Conservation (phyloP, 768 basidiomycete species). For the Termitomyces titanicus region DNA sequence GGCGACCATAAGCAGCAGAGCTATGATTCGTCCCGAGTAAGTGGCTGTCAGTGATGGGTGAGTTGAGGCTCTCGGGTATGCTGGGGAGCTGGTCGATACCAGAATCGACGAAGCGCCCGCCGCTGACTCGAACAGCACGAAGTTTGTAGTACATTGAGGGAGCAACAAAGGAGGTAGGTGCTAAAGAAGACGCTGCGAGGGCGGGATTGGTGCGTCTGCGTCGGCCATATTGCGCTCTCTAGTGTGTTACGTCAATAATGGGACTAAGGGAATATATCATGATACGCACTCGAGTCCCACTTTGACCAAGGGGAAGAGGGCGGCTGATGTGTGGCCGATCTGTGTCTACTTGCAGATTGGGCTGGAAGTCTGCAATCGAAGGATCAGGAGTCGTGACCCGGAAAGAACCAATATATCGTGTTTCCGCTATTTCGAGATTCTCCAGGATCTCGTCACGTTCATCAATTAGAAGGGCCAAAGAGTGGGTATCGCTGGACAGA, state of each 20-base stretch:
- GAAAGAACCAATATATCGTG: conserved; percentile 75
- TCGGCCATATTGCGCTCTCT: conserved; percentile 28
- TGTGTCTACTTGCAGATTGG: conserved; percentile 36
- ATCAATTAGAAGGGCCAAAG: conserved; percentile 64
- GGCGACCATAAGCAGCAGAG: conserved; percentile 51
- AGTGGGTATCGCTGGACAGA: conserved; percentile 57
- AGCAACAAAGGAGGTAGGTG: conserved; percentile 75
- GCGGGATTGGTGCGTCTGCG: conserved; percentile 60
- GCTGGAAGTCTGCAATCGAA: conserved; percentile 58
- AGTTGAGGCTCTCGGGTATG: conserved; percentile 56
- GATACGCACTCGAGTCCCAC: conserved; percentile 26
- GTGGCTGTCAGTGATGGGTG: conserved; percentile 61
- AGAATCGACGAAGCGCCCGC: conserved; percentile 51
- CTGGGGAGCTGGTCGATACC: conserved; percentile 37
- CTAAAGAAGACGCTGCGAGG: conserved; percentile 61
- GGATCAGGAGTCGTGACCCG: conserved; percentile 70
- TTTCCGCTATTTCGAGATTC: conserved; percentile 77
- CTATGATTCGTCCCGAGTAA: conserved; percentile 72
- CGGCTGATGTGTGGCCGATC: conserved; percentile 63
- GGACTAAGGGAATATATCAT: neutral
- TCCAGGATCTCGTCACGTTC: conserved; percentile 77
- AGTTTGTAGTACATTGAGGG: conserved; percentile 81
- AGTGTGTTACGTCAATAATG: neutral
- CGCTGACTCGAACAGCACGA: conserved; percentile 53
- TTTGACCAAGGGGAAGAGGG: conserved; percentile 51